Evolutionary conservation across 2,329 filamentous ascomycete species (phyloP).

Genomic region (Colletotrichum sublineola): DNA sequence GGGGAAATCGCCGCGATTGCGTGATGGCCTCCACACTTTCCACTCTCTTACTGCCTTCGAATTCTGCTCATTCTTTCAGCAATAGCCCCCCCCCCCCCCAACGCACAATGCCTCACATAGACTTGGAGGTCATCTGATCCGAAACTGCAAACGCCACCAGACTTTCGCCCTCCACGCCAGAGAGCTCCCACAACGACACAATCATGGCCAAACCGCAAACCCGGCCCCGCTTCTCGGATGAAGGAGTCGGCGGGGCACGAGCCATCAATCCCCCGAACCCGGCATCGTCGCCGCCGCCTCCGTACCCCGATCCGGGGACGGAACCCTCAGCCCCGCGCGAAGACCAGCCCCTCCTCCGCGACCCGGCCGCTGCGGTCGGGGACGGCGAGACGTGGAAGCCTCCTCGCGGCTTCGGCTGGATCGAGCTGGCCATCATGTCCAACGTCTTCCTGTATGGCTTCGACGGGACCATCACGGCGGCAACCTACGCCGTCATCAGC

Average conservation of each 20-base stretch:
- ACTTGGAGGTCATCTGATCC: neutral
- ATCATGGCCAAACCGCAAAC: conserved; percentile 8
- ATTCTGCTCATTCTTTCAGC: neutral
- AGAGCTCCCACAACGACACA: neutral
- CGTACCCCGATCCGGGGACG: conserved; percentile 15
- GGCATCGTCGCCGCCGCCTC: conserved; percentile 18
- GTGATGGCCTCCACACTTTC: conserved; percentile 10
- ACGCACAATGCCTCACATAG: neutral
- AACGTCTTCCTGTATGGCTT: conserved; percentile 77
- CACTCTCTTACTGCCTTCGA: neutral
- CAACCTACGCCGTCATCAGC: conserved; percentile 80
- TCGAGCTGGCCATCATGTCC: conserved; percentile 72
- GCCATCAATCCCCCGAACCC: conserved; percentile 8
- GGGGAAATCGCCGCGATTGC: conserved; percentile 15
- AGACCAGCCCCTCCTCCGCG: conserved; percentile 46
- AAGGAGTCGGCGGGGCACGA: conserved; percentile 27
- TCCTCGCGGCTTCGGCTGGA: conserved; percentile 67
- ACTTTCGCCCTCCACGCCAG: neutral
- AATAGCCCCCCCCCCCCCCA: conserved; percentile 4
- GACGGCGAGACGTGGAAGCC: conserved; percentile 57
- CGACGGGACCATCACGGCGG: conserved; percentile 80
- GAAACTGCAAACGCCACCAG: conserved; percentile 8
- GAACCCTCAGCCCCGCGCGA: conserved; percentile 28
- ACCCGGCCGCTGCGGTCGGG: conserved; percentile 34
- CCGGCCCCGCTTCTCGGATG: conserved; percentile 31